Percentiles rank a stretch among this genome's conserved stretches.
Conservation (phyloP, 148 eudicot genomes). For the Limonium bicolor region DNA sequence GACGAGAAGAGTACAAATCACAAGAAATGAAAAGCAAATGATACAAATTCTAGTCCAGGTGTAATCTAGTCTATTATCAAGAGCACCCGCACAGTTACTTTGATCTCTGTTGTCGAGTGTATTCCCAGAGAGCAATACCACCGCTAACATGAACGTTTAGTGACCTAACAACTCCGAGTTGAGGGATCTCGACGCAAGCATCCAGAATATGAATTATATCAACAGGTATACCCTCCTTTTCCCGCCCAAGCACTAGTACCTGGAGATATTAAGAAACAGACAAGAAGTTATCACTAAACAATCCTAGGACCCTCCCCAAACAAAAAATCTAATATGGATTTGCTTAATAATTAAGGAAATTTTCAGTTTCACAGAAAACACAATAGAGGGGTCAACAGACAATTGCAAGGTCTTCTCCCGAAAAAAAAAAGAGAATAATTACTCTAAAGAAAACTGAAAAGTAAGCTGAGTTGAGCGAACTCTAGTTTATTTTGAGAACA, state of each 20-base stretch:
- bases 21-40: no score
- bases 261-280: slow-evolving; percentile 12
- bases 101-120: slow-evolving; percentile 85
- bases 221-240: slow-evolving; percentile 96
- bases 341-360: no score
- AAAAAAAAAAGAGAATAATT: no score
- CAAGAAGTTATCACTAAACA: not conserved
- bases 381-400: no score
- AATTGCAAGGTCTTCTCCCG: no score
- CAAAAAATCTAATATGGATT: no score
- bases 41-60: no score
- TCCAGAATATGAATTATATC: slow-evolving; percentile 86
- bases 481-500: slow-evolving; percentile 2
- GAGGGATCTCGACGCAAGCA: slow-evolving; percentile 96
- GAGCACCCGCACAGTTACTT: no score
- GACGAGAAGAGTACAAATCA: not conserved
- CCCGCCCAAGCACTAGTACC: slow-evolving; percentile 97
- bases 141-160: slow-evolving; percentile 99
- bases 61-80: no score
- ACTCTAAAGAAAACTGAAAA: not conserved
- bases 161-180: slow-evolving; percentile 88
- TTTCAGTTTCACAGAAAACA: no score
- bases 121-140: slow-evolving; percentile 97
- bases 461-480: no score
- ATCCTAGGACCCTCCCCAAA: not conserved